These are phyloP conservation scores for Kodamaea suecica DNA, from an alignment of 1,139 yeast species.

Conservation along the genomic window DNA sequence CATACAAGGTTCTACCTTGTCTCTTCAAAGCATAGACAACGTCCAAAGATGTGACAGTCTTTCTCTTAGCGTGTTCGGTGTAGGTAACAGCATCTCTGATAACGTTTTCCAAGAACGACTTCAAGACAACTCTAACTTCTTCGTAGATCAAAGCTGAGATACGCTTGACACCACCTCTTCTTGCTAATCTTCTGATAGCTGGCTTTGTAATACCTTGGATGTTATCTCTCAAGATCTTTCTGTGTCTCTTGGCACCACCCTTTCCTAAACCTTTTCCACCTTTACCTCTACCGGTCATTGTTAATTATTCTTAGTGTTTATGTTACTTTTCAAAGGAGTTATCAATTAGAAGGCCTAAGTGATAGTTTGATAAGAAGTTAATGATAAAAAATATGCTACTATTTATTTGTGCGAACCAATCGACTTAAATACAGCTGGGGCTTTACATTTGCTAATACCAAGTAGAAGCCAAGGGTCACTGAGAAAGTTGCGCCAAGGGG, in stretches of 20 bases:
- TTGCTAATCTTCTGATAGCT: constrained; percentile 99
- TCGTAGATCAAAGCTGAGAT: constrained; percentile 97
- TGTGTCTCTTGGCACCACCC: constrained; percentile 99
- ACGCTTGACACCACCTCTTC: constrained; percentile 99
- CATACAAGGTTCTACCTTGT: constrained; percentile 99
- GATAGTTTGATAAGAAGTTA: too few relatives aligned
- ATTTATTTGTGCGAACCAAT: constrained; percentile 2
- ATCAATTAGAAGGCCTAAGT: constrained; percentile 4
- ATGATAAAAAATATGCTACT: constrained; percentile 1
- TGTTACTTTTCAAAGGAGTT: constrained; percentile 6
- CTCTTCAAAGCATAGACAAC: constrained; percentile 99
- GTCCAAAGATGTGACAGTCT: constrained; percentile 98
- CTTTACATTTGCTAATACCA: constrained; percentile 1
- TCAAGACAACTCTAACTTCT: constrained; percentile 96
- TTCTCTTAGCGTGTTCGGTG: constrained; percentile 99
- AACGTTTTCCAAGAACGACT: constrained; percentile 93
- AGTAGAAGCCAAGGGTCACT: constrained; percentile 1
- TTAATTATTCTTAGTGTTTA: constrained; percentile 17
- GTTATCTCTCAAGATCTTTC: constrained; percentile 99
- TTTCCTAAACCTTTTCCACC: constrained; percentile 99
- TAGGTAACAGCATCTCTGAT: constrained; percentile 99
- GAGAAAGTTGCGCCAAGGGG: neutral
- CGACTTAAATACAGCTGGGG: constrained; percentile 3
- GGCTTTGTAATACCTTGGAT: constrained; percentile 99
- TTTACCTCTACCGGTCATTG: constrained; percentile 99